Conservation (phyloP, 345 rosid genomes). For the Sapria himalayana region DNA sequence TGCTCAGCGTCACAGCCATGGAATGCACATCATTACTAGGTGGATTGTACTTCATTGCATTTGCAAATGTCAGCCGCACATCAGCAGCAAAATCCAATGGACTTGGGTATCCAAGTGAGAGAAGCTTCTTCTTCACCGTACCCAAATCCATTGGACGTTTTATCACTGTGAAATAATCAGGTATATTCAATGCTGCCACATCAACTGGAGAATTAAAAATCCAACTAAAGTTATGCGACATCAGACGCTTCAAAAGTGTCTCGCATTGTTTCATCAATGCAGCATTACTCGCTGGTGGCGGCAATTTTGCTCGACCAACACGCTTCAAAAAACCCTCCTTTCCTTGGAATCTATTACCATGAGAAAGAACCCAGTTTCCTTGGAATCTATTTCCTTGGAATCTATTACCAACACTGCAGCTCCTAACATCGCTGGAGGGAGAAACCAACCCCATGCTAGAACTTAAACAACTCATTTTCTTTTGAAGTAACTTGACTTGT, state of each 20-base stretch:
- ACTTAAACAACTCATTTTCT: slow-evolving; percentile 24
- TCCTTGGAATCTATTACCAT: slow-evolving; percentile 18
- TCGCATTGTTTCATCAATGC: slow-evolving; percentile 53
- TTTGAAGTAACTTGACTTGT: slow-evolving; percentile 40
- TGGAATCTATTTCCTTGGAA: slow-evolving; percentile 47
- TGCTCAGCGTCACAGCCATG: slow-evolving; percentile 46
- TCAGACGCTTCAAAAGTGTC: slow-evolving; percentile 30
- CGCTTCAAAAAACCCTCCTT: slow-evolving; percentile 23
- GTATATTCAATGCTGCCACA: slow-evolving; percentile 53
- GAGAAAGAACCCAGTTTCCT: slow-evolving; percentile 17
- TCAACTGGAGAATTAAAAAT: slow-evolving; percentile 59
- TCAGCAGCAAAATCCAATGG: slow-evolving; percentile 55
- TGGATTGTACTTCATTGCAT: slow-evolving; percentile 72
- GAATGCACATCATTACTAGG: slow-evolving; percentile 47
- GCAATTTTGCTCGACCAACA: slow-evolving; percentile 13
- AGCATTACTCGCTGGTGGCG: slow-evolving; percentile 12
- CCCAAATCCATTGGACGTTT: slow-evolving; percentile 94
- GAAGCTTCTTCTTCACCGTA: slow-evolving; percentile 39
- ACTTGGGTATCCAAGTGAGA: slow-evolving; percentile 36
- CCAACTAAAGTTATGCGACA: slow-evolving; percentile 47
- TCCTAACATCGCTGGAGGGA: slow-evolving; percentile 31
- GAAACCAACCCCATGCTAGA: slow-evolving; percentile 21
- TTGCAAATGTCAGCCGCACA: slow-evolving; percentile 61
- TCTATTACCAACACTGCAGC: slow-evolving; percentile 54
- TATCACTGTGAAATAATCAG: slow-evolving; percentile 62